phyloP scores from a whole-genome alignment of 768 basidiomycete species.

The Suillus luteus region DNA sequence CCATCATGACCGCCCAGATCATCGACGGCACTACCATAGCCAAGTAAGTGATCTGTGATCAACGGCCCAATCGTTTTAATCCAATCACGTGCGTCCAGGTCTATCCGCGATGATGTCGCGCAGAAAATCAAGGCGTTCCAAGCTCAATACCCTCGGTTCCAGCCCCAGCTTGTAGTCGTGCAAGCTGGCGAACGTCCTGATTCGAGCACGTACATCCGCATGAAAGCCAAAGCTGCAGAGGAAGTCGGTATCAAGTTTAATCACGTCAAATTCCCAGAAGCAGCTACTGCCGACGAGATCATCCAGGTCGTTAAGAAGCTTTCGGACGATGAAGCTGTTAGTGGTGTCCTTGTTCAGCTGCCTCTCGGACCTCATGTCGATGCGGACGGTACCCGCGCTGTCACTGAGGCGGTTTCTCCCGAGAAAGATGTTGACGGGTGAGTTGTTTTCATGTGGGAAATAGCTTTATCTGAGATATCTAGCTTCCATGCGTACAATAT shows the following conservation, averaged over 20 bases:
- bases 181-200: slow-evolving; percentile 94
- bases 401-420: slow-evolving; percentile 94
- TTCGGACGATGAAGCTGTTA: slow-evolving; percentile 79
- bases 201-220: slow-evolving; percentile 90
- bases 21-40: slow-evolving; percentile 87
- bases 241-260: slow-evolving; percentile 90
- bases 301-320: slow-evolving; percentile 77
- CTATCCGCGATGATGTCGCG: slow-evolving; percentile 78
- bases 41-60: slow-evolving; percentile 54
- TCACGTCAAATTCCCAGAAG: slow-evolving; percentile 73
- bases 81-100: slow-evolving; percentile 47
- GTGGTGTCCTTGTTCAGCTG: slow-evolving; percentile 93
- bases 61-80: slow-evolving; percentile 11
- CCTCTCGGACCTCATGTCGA: slow-evolving; percentile 85
- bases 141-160: slow-evolving; percentile 79
- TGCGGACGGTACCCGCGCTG: slow-evolving; percentile 79
- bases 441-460: slow-evolving; percentile 27
- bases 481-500: slow-evolving; percentile 99
- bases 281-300: slow-evolving; percentile 72
- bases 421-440: slow-evolving; percentile 98
- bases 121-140: slow-evolving; percentile 65
- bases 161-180: slow-evolving; percentile 87
- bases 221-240: slow-evolving; percentile 95
- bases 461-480: slow-evolving; percentile 7
- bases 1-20: slow-evolving; percentile 49